Evolutionary conservation across 257 asterid genomes (phyloP).

Genomic region (Nicotiana noctiflora): DNA sequence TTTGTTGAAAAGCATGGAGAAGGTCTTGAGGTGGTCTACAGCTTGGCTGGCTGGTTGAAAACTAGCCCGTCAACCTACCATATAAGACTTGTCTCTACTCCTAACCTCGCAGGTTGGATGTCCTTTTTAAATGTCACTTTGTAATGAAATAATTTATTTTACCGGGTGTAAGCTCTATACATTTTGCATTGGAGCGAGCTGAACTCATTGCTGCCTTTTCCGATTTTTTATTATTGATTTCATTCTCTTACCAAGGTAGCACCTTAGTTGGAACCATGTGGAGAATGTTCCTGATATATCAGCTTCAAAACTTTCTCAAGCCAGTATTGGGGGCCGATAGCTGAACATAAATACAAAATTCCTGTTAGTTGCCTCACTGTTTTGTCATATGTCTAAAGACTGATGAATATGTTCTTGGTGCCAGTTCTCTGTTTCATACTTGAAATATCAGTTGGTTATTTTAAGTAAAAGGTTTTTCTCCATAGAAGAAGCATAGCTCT

Average conservation of each 20-base stretch:
- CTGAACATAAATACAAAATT: background rate
- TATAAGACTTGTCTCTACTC: slow-evolving; percentile 58
- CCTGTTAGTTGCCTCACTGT: background rate
- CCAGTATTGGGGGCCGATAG: background rate
- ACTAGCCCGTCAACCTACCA: slow-evolving; percentile 58
- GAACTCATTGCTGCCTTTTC: background rate
- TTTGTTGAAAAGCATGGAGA: slow-evolving; percentile 63
- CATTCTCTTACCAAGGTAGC: background rate
- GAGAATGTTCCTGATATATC: background rate
- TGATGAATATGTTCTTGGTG: background rate
- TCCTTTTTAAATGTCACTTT: background rate
- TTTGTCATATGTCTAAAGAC: background rate
- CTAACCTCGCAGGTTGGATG: slow-evolving; percentile 62
- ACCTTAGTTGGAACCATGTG: background rate
- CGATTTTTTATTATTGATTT: too few relatives aligned
- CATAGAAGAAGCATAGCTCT: background rate
- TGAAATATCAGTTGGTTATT: background rate
- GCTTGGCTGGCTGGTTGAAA: slow-evolving; percentile 84
- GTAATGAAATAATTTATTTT: background rate
- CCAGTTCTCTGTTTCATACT: background rate
- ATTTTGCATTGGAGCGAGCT: background rate
- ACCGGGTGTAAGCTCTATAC: background rate
- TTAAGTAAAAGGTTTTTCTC: background rate
- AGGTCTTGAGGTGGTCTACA: slow-evolving; percentile 59
- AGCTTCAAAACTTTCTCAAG: background rate